Evolutionary conservation across 2,329 filamentous ascomycete species (phyloP), one percentile per base, ranked within the genome.

Genomic region (Stachybotrys chartarum): DNA sequence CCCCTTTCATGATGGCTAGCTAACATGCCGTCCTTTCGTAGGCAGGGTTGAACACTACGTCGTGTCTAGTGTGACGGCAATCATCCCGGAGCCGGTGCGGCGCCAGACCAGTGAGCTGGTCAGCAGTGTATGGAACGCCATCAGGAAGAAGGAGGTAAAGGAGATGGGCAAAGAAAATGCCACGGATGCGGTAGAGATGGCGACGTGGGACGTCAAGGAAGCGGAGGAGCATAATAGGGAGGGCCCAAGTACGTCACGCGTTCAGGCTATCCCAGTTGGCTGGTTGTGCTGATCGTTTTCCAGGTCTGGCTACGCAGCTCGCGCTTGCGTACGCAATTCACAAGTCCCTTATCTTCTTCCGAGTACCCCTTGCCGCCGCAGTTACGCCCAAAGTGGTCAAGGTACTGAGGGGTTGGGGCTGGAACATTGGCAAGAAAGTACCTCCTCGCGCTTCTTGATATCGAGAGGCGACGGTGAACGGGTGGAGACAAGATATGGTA

Each of bases 241-340:
- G 48, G 84, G 86, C 70, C 89, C 90, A 51, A 94, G 90, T 94
- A 82, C 72, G 89, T 87, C 39, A 45, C 50, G 4, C 31, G 46
- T 48, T 30, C 30, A 39, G 12, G n/a, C 42, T 50, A 42, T 42
- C 35, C 10, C 35, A 42, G 14, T 42, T 14, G 35, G 24, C 24
- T 49, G 50, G 54, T 44, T 56, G 51, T 58, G 50, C 61, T 50
- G 50, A 53, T 47, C 44, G 51, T 54, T 12, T 18, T 14, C 14
- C 59, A 86, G 83, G 83, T 63, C 70, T 87, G 39, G 83, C 79
- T 53, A 97, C 94, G 8, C 91, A 97, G 68, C 77, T 99, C 32
- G 91, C 90, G 16, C 81, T 99, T 51, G 94, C 94, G 12, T 99
- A 99, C 68, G 93, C 93, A 31, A 90, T 99, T 56, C 94, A 99